A percentile compares a stretch with the other conserved stretches of the same genome.
Evolutionary conservation across 345 rosid genomes (phyloP).

Genomic region (Arabis hirsuta): DNA sequence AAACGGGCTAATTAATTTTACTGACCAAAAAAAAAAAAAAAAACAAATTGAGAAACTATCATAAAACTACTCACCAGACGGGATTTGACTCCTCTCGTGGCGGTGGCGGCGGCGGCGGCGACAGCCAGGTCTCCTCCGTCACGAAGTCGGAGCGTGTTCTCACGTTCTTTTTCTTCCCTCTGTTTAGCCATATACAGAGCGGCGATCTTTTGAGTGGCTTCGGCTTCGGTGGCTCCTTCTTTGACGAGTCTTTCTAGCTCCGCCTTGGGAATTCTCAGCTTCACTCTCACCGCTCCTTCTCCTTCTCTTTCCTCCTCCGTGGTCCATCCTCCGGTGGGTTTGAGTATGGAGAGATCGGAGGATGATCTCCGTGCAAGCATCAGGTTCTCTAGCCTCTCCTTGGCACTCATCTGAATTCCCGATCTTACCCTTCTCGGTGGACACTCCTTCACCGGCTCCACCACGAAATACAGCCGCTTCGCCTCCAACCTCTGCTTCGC

Average conservation of each 20-base stretch:
- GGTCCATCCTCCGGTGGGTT: conserved; percentile 32
- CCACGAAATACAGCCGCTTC: conserved; percentile 80
- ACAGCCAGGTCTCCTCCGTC: conserved; percentile 24
- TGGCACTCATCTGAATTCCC: conserved; percentile 75
- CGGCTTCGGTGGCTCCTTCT: conserved; percentile 63
- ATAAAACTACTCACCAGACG: conserved; percentile 54
- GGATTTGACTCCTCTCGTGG: conserved; percentile 46
- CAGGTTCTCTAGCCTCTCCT: conserved; percentile 85
- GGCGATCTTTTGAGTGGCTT: conserved; percentile 66
- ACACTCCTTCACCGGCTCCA: conserved; percentile 56
- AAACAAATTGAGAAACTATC: background rate
- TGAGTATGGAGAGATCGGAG: conserved; percentile 79
- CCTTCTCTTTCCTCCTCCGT: background rate
- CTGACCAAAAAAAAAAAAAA: background rate
- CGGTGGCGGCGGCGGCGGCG: background rate
- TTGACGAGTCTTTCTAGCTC: conserved; percentile 71
- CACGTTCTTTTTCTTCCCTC: background rate
- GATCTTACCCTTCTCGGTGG: conserved; percentile 85
- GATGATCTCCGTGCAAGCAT: conserved; percentile 80
- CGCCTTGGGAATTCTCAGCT: conserved; percentile 66
- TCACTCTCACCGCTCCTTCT: conserved; percentile 55
- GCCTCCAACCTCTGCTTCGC: conserved; percentile 61
- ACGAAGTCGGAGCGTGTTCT: conserved; percentile 12
- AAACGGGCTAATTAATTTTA: conserved; percentile 4
- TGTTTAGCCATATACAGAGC: conserved; percentile 41